Evolutionary conservation across 108 stramenopile genomes (phyloP), one percentile per base, ranked within the genome.

Genomic region (Cyclotella atomus): DNA sequence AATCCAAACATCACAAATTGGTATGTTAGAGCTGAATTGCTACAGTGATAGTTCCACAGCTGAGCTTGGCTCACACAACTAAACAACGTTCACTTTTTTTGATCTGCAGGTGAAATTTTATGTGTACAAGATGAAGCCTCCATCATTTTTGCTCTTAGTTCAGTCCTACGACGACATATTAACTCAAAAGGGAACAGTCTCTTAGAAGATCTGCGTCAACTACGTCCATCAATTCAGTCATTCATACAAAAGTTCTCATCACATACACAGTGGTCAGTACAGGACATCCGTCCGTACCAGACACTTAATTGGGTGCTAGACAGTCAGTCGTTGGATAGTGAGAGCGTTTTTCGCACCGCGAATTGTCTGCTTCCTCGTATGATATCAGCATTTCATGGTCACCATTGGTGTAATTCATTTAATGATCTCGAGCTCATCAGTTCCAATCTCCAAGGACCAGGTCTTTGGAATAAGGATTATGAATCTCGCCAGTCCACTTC

Each of bases 291-390:
- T 54, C 86, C 95, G 10, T 93, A 91, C 63, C 97, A 96, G 59
- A 90, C 91, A 7, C 68, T 97, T 4, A 6, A 88, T 19, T 97
- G 97, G 97, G 85, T 90, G 21, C 65, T 87, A 52, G 93, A 94
- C 3, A 77, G 78, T 65, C 45, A 68, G 12, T 20, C 33, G 23
- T 73, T 79, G 6, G 67, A 81, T 59, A 68, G 35, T 59, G 16
- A 47, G 7, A 38, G 10, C 32, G 0, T 90, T 27, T 43, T 45
- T 28, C 70, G 65, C 23, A 20, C 85, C 12, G 33, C 87, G n/a
- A 33, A 81, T 19, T 87, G 80, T 32, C 62, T 88, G 19, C 25
- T 87, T 19, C 86, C 89, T 43, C 76, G 73, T 6, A 86, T 94
- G 79, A 38, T 88, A 16, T 73, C 53, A 62, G 75, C 74, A 24